These are phyloP conservation scores for Helotiales sp. DNA, from an alignment of 2,329 filamentous ascomycete genomes.

Conservation along the genomic window DNA sequence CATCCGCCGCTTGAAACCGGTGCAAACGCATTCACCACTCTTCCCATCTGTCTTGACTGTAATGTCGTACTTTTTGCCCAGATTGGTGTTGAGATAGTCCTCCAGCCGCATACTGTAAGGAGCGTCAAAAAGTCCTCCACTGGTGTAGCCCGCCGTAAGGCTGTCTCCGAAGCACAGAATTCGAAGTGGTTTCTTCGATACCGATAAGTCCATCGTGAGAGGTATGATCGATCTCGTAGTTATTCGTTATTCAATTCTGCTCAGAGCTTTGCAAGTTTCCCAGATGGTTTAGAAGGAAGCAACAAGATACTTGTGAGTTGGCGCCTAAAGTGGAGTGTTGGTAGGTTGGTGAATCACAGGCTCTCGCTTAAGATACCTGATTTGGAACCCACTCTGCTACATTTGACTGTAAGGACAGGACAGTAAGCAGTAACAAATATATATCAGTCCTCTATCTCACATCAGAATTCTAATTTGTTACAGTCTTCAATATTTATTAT, in stretches of 20 bases:
- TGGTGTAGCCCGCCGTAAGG: conserved; percentile 57
- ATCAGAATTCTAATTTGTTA: too few species aligned
- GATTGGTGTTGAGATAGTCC: conserved; percentile 45
- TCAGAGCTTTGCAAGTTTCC: not conserved
- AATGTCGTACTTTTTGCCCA: conserved; percentile 34
- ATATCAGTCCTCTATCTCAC: too few species aligned
- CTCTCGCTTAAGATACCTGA: not conserved
- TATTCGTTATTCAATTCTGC: too few species aligned
- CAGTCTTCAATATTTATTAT: too few species aligned
- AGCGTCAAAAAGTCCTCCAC: conserved; percentile 47
- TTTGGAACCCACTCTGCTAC: not conserved
- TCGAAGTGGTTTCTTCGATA: conserved; percentile 7
- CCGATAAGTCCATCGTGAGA: not conserved
- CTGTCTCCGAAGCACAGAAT: conserved; percentile 31
- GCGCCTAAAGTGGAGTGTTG: not conserved
- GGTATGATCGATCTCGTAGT: too few species aligned
- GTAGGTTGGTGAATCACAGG: not conserved
- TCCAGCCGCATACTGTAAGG: conserved; percentile 54
- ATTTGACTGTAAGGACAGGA: not conserved
- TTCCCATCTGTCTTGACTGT: conserved; percentile 21
- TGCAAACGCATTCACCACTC: conserved; percentile 25
- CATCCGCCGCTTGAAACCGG: conserved; percentile 20
- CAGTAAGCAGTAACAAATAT: not conserved
- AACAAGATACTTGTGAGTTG: not conserved
- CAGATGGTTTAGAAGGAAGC: not conserved